Base-by-base conservation (phyloP, 176 grass and related monocot genomes). In the Tillandsia fasciculata region DNA sequence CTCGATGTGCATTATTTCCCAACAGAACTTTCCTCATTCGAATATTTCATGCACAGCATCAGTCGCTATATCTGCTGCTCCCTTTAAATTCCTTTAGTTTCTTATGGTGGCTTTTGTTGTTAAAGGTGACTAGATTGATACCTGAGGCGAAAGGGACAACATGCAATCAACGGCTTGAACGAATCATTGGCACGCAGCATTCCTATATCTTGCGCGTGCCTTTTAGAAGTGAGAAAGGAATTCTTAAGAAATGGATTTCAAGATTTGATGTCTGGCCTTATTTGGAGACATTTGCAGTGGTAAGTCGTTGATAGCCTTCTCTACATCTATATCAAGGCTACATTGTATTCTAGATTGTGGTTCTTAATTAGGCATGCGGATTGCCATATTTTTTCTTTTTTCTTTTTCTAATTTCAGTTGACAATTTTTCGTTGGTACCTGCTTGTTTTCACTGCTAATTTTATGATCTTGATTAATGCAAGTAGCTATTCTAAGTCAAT, bases 191-290 rank as follows among this genome's bases (percentile, higher is more conserved):
- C 64, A 97, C 89, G 58, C 72, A 90, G 9, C 70, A 97, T 76
- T 85, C 86, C 53, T 87, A 66, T 66, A 92, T 97, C 68, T 74
- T 97, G 67, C 76, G 89, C 15, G 89, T 97, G 28, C 89, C 93
- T 51, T 92, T 97, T 65, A 83, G 54, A 79, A 97, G 72, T 72
- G 74, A 92, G 76, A 83, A 92, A 49, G 93, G 93, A 49, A 66
- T 97, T 83, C 64, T 90, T 8, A 81, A 53, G 72, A 92, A 97
- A 85, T 92, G 93, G 93, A 87, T 97, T 77, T 97, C 93, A 57
- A 86, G 86, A 78, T 97, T 97, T 77, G 93, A 97, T 81, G 86
- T 97, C 11, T 92, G 93, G 89, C 93, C 93, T 63, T 97, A 92
- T 72, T 64, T 90, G 77, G 89, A 97, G 56, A 82, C 61, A 65